Conservation (phyloP, 2,329 filamentous ascomycete genomes). For the Colletotrichum liriopes region DNA sequence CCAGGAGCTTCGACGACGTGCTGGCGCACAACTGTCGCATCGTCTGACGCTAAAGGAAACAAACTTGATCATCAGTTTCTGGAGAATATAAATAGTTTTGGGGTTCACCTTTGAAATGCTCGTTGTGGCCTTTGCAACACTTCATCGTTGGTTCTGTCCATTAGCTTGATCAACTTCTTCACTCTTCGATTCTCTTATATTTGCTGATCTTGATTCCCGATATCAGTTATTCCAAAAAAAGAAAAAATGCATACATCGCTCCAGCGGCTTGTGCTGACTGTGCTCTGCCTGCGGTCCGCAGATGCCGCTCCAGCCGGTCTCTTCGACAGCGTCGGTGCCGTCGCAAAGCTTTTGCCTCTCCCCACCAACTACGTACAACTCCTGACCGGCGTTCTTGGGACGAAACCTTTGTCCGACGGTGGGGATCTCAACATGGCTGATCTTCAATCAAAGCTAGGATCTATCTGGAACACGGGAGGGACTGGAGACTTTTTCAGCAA, state of each 20-base stretch:
- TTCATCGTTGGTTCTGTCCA: not conserved
- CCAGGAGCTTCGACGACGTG: not conserved
- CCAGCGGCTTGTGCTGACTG: not conserved
- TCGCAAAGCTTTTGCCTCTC: constrained; percentile 20
- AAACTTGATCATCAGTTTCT: not conserved
- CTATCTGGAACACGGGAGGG: constrained; percentile 29
- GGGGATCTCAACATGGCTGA: not conserved
- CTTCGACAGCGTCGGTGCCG: constrained; percentile 16
- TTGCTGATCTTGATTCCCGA: not conserved
- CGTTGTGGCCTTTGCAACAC: not conserved
- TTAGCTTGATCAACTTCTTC: not conserved
- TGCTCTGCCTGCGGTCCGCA: constrained; percentile 1
- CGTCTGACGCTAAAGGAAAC: too few relatives aligned
- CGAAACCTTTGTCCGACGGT: not conserved
- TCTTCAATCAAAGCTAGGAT: constrained; percentile 29
- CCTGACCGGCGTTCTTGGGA: constrained; percentile 14
- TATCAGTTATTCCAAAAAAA: not conserved
- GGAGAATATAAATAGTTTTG: constrained; percentile 16
- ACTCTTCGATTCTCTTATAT: not conserved
- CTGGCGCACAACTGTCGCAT: constrained; percentile 1
- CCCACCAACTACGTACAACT: constrained; percentile 21
- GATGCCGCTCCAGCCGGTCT: constrained; percentile 30
- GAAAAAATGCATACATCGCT: constrained; percentile 9
- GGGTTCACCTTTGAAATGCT: not conserved
- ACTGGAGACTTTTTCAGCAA: constrained; percentile 29